phyloP scores from a whole-genome alignment of 257 asterid species.

The Apocynum venetum region DNA sequence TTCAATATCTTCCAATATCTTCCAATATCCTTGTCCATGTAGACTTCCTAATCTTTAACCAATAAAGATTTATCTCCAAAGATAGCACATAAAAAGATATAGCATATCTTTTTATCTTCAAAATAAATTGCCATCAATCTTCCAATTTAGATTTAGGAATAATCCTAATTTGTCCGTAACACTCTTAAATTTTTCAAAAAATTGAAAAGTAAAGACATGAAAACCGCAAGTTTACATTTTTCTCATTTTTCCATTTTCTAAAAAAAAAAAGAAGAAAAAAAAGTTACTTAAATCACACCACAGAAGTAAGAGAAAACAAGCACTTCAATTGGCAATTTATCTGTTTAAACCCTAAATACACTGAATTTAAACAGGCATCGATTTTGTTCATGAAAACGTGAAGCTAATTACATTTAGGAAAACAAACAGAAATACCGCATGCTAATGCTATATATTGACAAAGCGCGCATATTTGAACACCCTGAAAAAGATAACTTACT shows the following conservation, averaged over 20 bases:
- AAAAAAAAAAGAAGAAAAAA: too few species aligned
- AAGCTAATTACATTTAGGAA: background rate
- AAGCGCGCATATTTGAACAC: background rate
- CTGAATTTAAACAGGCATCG: constrained; percentile 2
- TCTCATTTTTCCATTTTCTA: background rate
- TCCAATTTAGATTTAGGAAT: too few species aligned
- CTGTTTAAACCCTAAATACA: background rate
- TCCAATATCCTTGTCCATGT: too few species aligned
- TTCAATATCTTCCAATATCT: too few species aligned
- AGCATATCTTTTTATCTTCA: too few species aligned
- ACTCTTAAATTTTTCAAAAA: background rate
- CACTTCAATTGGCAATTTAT: background rate
- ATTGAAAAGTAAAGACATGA: constrained; percentile 2
- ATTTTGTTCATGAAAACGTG: background rate
- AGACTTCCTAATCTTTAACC: too few species aligned
- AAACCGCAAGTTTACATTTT: background rate
- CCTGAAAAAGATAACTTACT: constrained; percentile 30
- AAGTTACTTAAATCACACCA: background rate
- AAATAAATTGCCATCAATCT: too few species aligned
- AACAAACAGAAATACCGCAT: background rate
- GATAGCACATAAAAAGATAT: too few species aligned
- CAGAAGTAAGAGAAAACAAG: background rate
- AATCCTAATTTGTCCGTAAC: too few species aligned
- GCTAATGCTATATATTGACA: too few species aligned
- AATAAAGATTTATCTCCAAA: too few species aligned